phyloP scores from a whole-genome alignment of 768 basidiomycete species.

The Lactarius trivialis region DNA sequence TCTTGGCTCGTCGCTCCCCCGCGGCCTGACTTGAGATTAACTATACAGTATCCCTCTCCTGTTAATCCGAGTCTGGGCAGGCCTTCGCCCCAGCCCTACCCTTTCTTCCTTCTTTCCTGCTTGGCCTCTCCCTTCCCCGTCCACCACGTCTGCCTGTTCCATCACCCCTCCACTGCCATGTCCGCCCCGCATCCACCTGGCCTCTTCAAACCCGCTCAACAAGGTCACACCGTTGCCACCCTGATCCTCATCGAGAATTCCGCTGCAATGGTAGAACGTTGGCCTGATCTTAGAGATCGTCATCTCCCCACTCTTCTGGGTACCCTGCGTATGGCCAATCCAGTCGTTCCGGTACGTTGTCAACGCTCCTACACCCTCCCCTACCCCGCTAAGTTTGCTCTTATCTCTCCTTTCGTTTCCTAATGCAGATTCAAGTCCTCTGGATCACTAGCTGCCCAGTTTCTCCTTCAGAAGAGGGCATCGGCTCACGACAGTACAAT shows the following conservation, averaged over 20 bases:
- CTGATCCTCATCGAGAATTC: constrained; percentile 24
- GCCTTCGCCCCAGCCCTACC: constrained; percentile 17
- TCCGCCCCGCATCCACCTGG: constrained; percentile 16
- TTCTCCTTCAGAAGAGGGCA: constrained; percentile 17
- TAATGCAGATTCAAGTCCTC: constrained; percentile 20
- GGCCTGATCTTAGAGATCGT: constrained; percentile 25
- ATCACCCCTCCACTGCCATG: constrained; percentile 3
- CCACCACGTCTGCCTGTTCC: not conserved
- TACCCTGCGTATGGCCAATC: constrained; percentile 22
- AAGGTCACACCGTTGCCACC: constrained; percentile 20
- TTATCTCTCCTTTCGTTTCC: not conserved
- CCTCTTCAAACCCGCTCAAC: constrained; percentile 20
- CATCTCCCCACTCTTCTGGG: constrained; percentile 24
- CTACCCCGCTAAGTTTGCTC: not conserved
- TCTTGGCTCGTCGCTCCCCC: constrained; percentile 9
- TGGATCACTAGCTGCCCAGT: constrained; percentile 18
- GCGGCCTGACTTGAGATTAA: constrained; percentile 15
- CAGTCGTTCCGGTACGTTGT: constrained; percentile 21
- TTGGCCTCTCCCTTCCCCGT: not conserved
- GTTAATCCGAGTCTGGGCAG: not conserved
- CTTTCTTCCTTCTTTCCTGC: constrained; percentile 9
- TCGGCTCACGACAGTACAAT: constrained; percentile 16
- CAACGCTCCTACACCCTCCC: not conserved
- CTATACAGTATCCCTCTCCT: not conserved
- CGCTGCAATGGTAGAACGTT: constrained; percentile 20